Evolutionary conservation across 768 basidiomycete species (phyloP).

Genomic region (Boletus insuetus): DNA sequence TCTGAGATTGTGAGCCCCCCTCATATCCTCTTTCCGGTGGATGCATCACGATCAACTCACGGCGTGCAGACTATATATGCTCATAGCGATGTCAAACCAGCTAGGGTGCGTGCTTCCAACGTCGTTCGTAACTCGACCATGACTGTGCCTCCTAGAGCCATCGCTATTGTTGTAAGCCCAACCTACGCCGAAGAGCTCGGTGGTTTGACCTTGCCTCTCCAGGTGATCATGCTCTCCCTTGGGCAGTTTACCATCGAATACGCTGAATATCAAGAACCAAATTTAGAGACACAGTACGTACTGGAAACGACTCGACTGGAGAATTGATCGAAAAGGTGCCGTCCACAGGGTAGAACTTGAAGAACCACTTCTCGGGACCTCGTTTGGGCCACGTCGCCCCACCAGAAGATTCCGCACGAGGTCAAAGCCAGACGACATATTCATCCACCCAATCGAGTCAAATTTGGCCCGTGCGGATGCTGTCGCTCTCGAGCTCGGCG

Average conservation of each 20-base stretch:
- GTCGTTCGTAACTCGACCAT: not conserved
- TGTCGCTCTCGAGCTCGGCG: conserved; percentile 52
- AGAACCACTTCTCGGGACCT: conserved; percentile 22
- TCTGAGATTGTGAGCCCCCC: conserved; percentile 58
- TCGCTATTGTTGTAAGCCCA: conserved; percentile 23
- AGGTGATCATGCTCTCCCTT: conserved; percentile 56
- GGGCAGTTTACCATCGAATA: conserved; percentile 58
- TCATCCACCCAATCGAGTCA: conserved; percentile 61
- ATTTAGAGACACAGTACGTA: conserved; percentile 21
- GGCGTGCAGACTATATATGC: conserved; percentile 59
- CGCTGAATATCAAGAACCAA: conserved; percentile 17
- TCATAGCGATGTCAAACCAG: conserved; percentile 69
- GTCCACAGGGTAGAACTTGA: conserved; percentile 11
- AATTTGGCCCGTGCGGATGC: conserved; percentile 68
- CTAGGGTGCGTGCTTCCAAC: conserved; percentile 48
- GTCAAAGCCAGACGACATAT: conserved; percentile 56
- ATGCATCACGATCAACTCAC: not conserved
- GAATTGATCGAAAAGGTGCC: not conserved
- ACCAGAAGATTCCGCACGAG: conserved; percentile 40
- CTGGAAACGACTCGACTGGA: not conserved
- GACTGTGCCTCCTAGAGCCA: conserved; percentile 19
- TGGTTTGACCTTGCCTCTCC: not conserved
- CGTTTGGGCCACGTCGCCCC: conserved; percentile 3
- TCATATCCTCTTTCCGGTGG: not conserved
- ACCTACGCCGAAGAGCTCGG: not conserved